These are phyloP conservation scores for Vitis labrusca DNA, from an alignment of 164 flowering plant genomes.

Conservation along the genomic window DNA sequence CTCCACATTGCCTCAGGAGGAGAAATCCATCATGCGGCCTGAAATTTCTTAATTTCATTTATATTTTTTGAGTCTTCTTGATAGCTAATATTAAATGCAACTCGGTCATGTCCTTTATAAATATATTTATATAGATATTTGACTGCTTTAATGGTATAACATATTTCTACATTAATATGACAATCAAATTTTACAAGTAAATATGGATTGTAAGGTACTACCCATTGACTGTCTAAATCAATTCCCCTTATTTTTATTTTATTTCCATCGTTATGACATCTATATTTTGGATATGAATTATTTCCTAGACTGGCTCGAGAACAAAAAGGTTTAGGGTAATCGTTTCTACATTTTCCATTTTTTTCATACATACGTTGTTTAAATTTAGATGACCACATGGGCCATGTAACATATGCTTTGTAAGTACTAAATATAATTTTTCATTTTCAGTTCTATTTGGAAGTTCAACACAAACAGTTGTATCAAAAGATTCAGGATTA, in stretches of 20 bases:
- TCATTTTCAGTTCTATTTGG: background rate
- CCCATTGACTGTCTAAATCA: slow-evolving; percentile 16
- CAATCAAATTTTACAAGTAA: slow-evolving; percentile 10
- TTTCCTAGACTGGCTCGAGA: background rate
- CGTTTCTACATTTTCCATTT: background rate
- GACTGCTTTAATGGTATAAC: background rate
- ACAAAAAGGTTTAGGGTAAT: background rate
- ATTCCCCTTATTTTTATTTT: background rate
- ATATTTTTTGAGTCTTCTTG: too few relatives aligned
- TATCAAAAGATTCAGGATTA: slow-evolving; percentile 1
- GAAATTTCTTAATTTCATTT: background rate
- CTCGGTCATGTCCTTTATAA: slow-evolving; percentile 18
- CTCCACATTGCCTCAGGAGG: background rate
- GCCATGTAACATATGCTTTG: slow-evolving; percentile 22
- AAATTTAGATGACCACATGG: slow-evolving; percentile 11
- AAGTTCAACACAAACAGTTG: slow-evolving; percentile 7
- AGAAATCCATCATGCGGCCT: too few relatives aligned
- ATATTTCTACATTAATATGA: slow-evolving; percentile 20
- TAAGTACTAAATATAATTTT: background rate
- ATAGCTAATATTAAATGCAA: background rate
- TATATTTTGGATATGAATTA: slow-evolving; percentile 19
- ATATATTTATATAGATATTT: slow-evolving; percentile 27
- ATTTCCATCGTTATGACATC: background rate
- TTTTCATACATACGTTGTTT: slow-evolving; percentile 12
- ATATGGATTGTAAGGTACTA: slow-evolving; percentile 26